Evolutionary conservation across 805 yeast genomes (phyloP), one percentile per base, ranked within the genome.

Genomic region (Saccharomycopsis guyanensis): DNA sequence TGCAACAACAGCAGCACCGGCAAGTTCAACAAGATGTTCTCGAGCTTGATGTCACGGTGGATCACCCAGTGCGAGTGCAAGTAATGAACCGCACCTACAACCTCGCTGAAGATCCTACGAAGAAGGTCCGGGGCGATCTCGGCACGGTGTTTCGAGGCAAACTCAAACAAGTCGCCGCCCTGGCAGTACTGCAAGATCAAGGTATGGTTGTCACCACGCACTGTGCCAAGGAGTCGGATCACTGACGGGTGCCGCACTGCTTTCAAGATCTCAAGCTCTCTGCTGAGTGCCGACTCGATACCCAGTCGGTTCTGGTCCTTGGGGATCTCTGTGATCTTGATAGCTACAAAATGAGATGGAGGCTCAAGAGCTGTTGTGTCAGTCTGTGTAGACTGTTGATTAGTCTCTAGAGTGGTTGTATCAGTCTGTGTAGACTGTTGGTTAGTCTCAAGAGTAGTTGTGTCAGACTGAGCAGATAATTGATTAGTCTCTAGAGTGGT

Each of bases 1-100:
- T 33, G 7, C 10, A 33, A 15, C 29, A 25, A 7, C 29, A 7
- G 29, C 10, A 7, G 29, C 6, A 25, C 29, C 12, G 22, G 18
- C 10, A 39, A 10, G 32, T 71, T 71, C 20, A 80, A 58, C 12
- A 87, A 61, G 1, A 87, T 69, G 56, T 88, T 93, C 56, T 93
- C 98, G 36, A 91, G 69, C 65, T 93, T 93, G 55, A 93, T 75
- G 59, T 93, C 98, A 48, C 98, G 77, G 63, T 93, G 98, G 4
- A 91, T 86, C 23, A 89, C 75, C 49, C 73, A 63, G 49, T 75
- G 64, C 3, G 60, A 56, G 60, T 93, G 98, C 43, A 93, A 65
- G 58, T 84, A 86, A 20, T 71, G 66, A 2, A 88, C 79, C 0
- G 95, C 91, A 8, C 72, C 60, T 3, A 78, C 74, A 1, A 86